Evolutionary conservation across 345 rosid species (phyloP).

Genomic region (Salix dunnii): DNA sequence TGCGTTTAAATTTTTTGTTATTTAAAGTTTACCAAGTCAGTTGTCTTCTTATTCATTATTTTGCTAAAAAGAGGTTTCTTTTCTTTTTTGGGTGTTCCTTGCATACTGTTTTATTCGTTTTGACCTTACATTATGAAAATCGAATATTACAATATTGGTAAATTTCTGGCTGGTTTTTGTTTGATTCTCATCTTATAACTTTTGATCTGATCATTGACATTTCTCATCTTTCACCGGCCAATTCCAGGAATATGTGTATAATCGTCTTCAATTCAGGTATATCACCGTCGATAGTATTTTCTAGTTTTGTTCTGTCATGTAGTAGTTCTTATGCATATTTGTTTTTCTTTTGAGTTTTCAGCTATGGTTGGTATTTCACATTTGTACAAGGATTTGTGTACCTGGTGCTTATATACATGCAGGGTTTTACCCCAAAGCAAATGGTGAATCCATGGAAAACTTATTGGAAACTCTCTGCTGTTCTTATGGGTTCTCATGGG

Average conservation of each 20-base stretch:
- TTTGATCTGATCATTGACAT: slow-evolving; percentile 3
- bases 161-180: background rate
- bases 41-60: background rate
- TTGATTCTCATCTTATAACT: background rate
- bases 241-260: slow-evolving; percentile 87
- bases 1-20: background rate
- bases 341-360: slow-evolving; percentile 29
- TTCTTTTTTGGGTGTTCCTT: background rate
- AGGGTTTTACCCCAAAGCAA: slow-evolving; percentile 85
- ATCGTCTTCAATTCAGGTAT: slow-evolving; percentile 87
- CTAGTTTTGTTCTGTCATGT: background rate
- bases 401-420: slow-evolving; percentile 73
- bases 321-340: background rate
- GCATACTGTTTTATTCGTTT: slow-evolving; percentile 12
- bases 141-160: background rate
- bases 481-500: slow-evolving; percentile 95
- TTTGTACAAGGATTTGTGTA: slow-evolving; percentile 98
- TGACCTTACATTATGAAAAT: background rate
- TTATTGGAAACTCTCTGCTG: slow-evolving; percentile 94
- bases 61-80: background rate
- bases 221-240: background rate
- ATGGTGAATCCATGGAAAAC: slow-evolving; percentile 97
- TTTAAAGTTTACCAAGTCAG: background rate
- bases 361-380: slow-evolving; percentile 99
- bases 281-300: background rate